Conservation (phyloP, 768 basidiomycete genomes). For the Postia placenta region DNA sequence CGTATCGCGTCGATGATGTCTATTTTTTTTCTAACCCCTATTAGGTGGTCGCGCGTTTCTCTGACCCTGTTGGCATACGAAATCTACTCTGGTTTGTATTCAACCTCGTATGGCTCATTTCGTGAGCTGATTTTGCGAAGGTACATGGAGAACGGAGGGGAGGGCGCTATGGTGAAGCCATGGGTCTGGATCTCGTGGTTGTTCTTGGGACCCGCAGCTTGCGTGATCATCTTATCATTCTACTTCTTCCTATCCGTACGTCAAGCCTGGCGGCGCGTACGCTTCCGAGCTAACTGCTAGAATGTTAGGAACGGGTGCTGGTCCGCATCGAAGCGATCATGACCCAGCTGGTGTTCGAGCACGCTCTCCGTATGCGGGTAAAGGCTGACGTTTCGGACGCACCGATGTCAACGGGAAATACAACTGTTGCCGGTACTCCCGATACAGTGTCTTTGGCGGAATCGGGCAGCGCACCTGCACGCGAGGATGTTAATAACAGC, state of each 20-base stretch:
- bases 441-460: background rate
- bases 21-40: constrained; percentile 17
- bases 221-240: constrained; percentile 42
- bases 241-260: constrained; percentile 34
- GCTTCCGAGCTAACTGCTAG: too few species aligned
- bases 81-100: background rate
- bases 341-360: constrained; percentile 46
- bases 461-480: background rate
- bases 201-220: constrained; percentile 40
- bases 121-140: too few species aligned
- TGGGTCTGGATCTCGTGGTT: constrained; percentile 64
- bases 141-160: constrained; percentile 51
- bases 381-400: constrained; percentile 32
- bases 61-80: background rate
- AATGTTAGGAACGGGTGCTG: constrained; percentile 29
- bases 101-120: too few species aligned
- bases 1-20: background rate
- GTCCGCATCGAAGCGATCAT: constrained; percentile 38
- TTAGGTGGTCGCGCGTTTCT: constrained; percentile 24
- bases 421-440: constrained; percentile 4
- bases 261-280: too few species aligned
- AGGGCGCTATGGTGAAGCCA: constrained; percentile 45
- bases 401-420: constrained; percentile 17
- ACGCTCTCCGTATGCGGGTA: constrained; percentile 44
- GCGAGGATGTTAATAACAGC: too few species aligned